A percentile compares a stretch with the other conserved stretches of the same genome.
Evolutionary conservation across 768 basidiomycete species (phyloP).

Genomic region (Cytidiella melzeri): DNA sequence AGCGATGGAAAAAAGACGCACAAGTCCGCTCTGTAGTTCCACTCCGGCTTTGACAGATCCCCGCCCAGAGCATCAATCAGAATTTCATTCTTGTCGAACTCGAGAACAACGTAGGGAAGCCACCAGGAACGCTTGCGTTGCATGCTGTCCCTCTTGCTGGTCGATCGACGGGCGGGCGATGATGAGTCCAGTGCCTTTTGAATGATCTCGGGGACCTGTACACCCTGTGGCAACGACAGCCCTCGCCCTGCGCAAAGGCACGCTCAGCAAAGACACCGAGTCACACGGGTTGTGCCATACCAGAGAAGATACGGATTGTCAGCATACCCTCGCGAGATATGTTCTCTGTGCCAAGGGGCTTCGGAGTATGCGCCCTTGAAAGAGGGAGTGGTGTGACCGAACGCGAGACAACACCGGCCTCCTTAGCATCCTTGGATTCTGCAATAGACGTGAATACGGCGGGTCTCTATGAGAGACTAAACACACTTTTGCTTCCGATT

Average conservation of each 20-base stretch:
- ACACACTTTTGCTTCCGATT: constrained; percentile 26
- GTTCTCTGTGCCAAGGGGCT: constrained; percentile 29
- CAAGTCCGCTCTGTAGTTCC: constrained; percentile 97
- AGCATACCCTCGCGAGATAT: constrained; percentile 85
- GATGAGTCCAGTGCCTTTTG: constrained; percentile 69
- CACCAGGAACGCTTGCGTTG: constrained; percentile 92
- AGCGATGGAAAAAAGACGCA: constrained; percentile 36
- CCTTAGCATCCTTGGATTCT: constrained; percentile 68
- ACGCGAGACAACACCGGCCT: constrained; percentile 66
- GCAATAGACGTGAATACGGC: constrained; percentile 7
- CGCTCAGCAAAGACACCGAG: not conserved
- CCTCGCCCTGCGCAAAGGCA: constrained; percentile 56
- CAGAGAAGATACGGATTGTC: constrained; percentile 93
- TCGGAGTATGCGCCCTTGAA: constrained; percentile 76
- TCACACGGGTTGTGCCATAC: constrained; percentile 33
- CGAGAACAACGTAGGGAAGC: constrained; percentile 96
- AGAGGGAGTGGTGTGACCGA: constrained; percentile 79
- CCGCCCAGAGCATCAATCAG: constrained; percentile 94
- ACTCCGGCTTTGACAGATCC: constrained; percentile 83
- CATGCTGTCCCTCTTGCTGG: constrained; percentile 82
- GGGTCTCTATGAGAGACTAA: not conserved
- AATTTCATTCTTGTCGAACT: constrained; percentile 97
- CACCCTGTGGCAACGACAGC: constrained; percentile 72
- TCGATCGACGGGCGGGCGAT: constrained; percentile 46
- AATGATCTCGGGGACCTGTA: constrained; percentile 77